Base-by-base conservation (phyloP, 257 asterid species). In the Nicotiana otophora region DNA sequence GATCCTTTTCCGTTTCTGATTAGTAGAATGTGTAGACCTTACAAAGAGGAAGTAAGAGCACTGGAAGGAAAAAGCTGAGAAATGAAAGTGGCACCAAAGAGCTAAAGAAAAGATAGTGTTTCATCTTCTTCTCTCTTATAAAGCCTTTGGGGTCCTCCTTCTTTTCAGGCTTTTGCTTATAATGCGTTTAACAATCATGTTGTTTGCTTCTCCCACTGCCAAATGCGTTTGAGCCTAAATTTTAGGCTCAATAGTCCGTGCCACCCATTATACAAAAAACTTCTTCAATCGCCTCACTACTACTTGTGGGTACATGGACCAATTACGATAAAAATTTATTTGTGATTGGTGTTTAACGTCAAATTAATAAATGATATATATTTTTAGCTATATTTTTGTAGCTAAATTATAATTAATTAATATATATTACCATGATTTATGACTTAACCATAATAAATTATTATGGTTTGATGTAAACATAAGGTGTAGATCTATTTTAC, bases 161-260 rank as follows among this genome's bases (percentile, higher is more conserved):
- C 65, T 66, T 68, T 57, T 55, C 78, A 78, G 62, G 34, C 76
- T 30, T 85, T 85, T 68, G 23, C 54, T 30, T 70, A 70, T 57
- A 70, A 85, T 82, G 86, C 58, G 84, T 83, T 79, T 48, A 54
- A 75, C 88, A 82, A 82, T 85, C 14, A 68, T 81, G 64, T 12
- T 60, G 81, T 57, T 58, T 46, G 31, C 46, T 65, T n/a, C 63
- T 53, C 0, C 57, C 16, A 53, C 57, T 10, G 17, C 0, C 11
- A 42, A 53, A 12, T 53, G 57, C 57, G 57, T 53, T 53, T 53
- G 17, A 53, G 5, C 57, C 57, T 53, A 53, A 3, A 10, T 11
- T 30, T 28, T 64, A 30, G 20, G 46, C 23, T 31, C 23, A 31
- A 66, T 31, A 15, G 42, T 74, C 39, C 23, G 14, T 23, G 61